Evolutionary conservation across 371 early-diverging fungal genomes (phyloP), one percentile per base, ranked within the genome.

Genomic region (Dichotomocladium elegans): DNA sequence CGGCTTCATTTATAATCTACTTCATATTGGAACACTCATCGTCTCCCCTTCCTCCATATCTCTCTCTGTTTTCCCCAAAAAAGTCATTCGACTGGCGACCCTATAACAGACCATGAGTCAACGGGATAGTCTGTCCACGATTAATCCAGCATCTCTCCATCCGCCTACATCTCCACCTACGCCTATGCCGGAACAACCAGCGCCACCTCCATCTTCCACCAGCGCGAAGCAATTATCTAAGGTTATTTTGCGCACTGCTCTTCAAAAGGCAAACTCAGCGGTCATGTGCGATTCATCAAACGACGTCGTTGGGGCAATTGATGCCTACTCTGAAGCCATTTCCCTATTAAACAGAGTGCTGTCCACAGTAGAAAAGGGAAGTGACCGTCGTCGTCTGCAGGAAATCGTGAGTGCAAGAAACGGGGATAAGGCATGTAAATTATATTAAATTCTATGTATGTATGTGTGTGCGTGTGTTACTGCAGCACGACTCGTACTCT

Each of bases 351-450:
- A 70, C 50, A 61, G 65, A 30, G 77, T 77, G 2, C 52, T 77
- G 31, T 29, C 44, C 12, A 53, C 70, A 17, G 70, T 68, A 12
- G 68, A 71, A 9, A 69, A 66, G 47, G 66, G 65, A 33, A 65
- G 63, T 27, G 77, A 77, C 51, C 55, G 61, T 19, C 60, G 49
- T 15, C 55, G 74, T 27, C 50, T 77, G 30, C 70, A 74, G 48
- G 68, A 69, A 47, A 77, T 72, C 34, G 77, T 77, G 70, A 62
- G 77, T 57, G 12, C n/a, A n/a, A n/a, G n/a, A n/a, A n/a, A n/a
- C n/a, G n/a, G n/a, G n/a, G n/a, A n/a, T n/a, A n/a, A n/a, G n/a
- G 28, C 17, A 6, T 45, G 6, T 11, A 41, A 28, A 33, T n/a
- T 10, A 33, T 33, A 19, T 35, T 0, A 17, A 48, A 33, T 15